phyloP scores from a whole-genome alignment of 1,284 basidiomycete genomes.

The Inonotus hispidus region DNA sequence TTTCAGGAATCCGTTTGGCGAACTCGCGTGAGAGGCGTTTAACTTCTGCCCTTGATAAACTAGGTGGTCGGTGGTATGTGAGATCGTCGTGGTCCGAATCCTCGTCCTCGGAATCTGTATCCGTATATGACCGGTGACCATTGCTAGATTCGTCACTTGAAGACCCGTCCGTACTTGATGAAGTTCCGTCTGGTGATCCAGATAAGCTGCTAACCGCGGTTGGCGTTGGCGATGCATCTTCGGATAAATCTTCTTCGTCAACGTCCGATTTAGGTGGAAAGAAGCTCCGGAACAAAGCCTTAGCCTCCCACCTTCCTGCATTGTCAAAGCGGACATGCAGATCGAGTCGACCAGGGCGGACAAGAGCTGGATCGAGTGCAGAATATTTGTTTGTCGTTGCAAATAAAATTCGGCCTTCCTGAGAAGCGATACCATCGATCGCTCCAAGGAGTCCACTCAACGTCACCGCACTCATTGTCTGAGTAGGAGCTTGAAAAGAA shows the following conservation, averaged over 20 bases:
- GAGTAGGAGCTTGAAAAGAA: slow-evolving; percentile 9
- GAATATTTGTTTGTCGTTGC: slow-evolving; percentile 72
- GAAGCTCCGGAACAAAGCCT: slow-evolving; percentile 59
- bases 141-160: not conserved
- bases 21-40: slow-evolving; percentile 51
- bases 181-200: not conserved
- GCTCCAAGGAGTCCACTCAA: slow-evolving; percentile 71
- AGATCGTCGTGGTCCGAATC: not conserved
- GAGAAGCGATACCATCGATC: slow-evolving; percentile 69
- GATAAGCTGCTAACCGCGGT: not conserved
- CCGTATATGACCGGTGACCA: not conserved
- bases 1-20: slow-evolving; percentile 51
- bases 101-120: not conserved
- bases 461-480: slow-evolving; percentile 40
- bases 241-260: not conserved
- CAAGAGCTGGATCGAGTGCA: slow-evolving; percentile 64
- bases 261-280: slow-evolving; percentile 39
- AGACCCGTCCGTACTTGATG: not conserved
- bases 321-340: slow-evolving; percentile 69
- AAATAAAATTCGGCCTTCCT: slow-evolving; percentile 71
- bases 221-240: not conserved
- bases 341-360: slow-evolving; percentile 76
- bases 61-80: slow-evolving; percentile 22
- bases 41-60: slow-evolving; percentile 32
- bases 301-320: slow-evolving; percentile 61